Evolutionary conservation across 2,329 filamentous ascomycete genomes (phyloP), one percentile per base, ranked within the genome.

Genomic region (Amauroascus verrucosus): DNA sequence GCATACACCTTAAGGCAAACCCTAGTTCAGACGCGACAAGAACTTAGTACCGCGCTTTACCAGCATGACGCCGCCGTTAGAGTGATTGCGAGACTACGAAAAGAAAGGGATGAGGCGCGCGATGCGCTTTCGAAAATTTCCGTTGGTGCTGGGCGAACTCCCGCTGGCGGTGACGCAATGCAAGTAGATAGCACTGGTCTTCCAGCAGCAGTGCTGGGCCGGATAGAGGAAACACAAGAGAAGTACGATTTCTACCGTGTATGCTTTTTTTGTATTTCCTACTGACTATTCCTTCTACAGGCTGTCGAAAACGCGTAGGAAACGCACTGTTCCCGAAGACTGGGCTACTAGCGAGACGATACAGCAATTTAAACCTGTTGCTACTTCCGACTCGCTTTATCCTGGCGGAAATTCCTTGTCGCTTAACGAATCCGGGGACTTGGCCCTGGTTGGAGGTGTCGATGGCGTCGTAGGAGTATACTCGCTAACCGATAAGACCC

Each of bases 1-100:
- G 87, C 88, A 48, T 96, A 89, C 69, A 93, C 88, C 61, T 75
- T 97, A 56, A 85, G 87, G 72, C 87, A 96, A 69, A 88, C 95
- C 66, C 77, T 98, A 57, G 79, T 85, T 49, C 87, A 95, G 67
- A 95, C 90, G 40, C 79, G 91, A 60, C 90, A 96, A 72, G 93
- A 98, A 74, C 81, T 98, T 54, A 88, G 88, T 54, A 93, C 88
- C 1, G 88, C 93, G 0, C 77, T 98, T 22, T 98, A 98, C 72
- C 91, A 97, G 72, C 88, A 97, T 63, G 93, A 98, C 76, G 91
- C 93, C 1, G 93, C 93, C n/a, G 84, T 95, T 48, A 80, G 93
- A 58, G 93, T 98, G 47, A 95, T 98, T 71, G 89, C 89, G 59
- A 82, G 91, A 46, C 68, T 98, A 67, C 86, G 86, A n/a, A 85